Percentiles rank a stretch among this genome's conserved stretches.
phyloP scores from a whole-genome alignment of 1,284 basidiomycete species.

The Rhodotorula sp. region DNA sequence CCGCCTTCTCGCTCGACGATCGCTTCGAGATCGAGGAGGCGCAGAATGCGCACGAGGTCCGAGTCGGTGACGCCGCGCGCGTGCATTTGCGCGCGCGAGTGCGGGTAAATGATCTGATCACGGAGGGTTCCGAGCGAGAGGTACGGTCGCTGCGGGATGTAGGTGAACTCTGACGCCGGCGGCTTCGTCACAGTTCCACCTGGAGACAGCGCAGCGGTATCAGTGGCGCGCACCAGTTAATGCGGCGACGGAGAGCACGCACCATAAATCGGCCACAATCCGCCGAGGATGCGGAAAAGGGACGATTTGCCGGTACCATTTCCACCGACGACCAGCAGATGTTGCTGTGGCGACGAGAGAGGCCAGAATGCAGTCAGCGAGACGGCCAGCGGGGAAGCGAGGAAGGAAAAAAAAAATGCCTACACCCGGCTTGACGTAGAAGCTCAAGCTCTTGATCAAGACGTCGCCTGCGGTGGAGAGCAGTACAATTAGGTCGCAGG shows the following conservation, averaged over 20 bases:
- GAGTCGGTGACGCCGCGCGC: slow-evolving; percentile 71
- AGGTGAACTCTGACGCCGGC: slow-evolving; percentile 79
- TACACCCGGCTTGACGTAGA: slow-evolving; percentile 85
- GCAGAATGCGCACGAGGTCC: slow-evolving; percentile 70
- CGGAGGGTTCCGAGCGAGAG: slow-evolving; percentile 87
- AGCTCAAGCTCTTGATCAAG: slow-evolving; percentile 71
- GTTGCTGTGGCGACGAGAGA: slow-evolving; percentile 59
- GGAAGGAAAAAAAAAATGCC: slow-evolving; percentile 48
- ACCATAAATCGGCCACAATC: slow-evolving; percentile 95
- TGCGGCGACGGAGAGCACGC: slow-evolving; percentile 23
- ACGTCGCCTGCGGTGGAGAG: slow-evolving; percentile 50
- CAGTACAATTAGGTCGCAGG: slow-evolving; percentile 52
- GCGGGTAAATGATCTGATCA: slow-evolving; percentile 81
- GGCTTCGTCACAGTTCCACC: slow-evolving; percentile 91
- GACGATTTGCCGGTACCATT: slow-evolving; percentile 79
- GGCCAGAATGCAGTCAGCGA: neutral
- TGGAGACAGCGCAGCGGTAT: slow-evolving; percentile 35
- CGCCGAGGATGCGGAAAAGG: slow-evolving; percentile 92
- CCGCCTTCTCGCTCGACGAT: slow-evolving; percentile 95
- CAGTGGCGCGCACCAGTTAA: no score
- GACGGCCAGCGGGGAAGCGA: neutral
- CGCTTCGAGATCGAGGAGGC: slow-evolving; percentile 77
- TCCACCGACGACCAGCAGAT: slow-evolving; percentile 77
- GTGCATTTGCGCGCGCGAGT: slow-evolving; percentile 73
- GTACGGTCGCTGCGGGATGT: slow-evolving; percentile 95